Evolutionary conservation across 1,139 yeast genomes (phyloP).

Genomic region (Pichia sp.): DNA sequence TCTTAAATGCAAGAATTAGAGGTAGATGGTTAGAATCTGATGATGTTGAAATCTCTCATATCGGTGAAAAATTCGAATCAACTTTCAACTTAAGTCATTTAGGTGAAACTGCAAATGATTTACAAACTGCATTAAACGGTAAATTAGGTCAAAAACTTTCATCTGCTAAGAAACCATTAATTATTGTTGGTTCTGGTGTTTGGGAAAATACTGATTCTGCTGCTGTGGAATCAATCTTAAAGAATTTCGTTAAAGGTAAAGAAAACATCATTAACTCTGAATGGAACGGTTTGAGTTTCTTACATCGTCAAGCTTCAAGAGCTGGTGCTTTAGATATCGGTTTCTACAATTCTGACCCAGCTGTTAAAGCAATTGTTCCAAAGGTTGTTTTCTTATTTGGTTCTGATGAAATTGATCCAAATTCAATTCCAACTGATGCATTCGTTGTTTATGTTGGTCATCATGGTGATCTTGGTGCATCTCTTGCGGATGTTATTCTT

Average conservation of each 20-base stretch:
- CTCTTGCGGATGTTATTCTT: slow-evolving; percentile 78
- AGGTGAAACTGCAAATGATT: slow-evolving; percentile 56
- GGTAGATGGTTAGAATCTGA: slow-evolving; percentile 71
- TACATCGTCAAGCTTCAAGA: slow-evolving; percentile 84
- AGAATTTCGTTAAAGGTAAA: slow-evolving; percentile 56
- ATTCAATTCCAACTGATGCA: slow-evolving; percentile 75
- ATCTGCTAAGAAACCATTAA: slow-evolving; percentile 67
- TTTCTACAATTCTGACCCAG: slow-evolving; percentile 51
- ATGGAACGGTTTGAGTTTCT: slow-evolving; percentile 79
- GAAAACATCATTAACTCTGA: slow-evolving; percentile 59
- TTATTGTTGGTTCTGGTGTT: slow-evolving; percentile 78
- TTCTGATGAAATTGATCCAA: slow-evolving; percentile 71
- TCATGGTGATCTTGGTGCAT: slow-evolving; percentile 88
- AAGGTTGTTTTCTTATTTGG: slow-evolving; percentile 77
- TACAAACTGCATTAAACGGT: slow-evolving; percentile 59
- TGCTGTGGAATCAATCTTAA: slow-evolving; percentile 56
- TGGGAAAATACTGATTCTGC: slow-evolving; percentile 62
- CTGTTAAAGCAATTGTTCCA: slow-evolving; percentile 48
- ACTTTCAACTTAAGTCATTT: slow-evolving; percentile 63
- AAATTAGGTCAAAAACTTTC: slow-evolving; percentile 64
- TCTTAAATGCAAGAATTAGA: slow-evolving; percentile 78
- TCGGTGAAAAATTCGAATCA: slow-evolving; percentile 74
- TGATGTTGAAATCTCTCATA: slow-evolving; percentile 51
- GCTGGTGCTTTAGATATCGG: slow-evolving; percentile 85
- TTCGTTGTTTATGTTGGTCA: slow-evolving; percentile 90